Evolutionary conservation across 2,329 filamentous ascomycete species (phyloP), one percentile per base, ranked within the genome.

Genomic region (Xylaria polymorpha): DNA sequence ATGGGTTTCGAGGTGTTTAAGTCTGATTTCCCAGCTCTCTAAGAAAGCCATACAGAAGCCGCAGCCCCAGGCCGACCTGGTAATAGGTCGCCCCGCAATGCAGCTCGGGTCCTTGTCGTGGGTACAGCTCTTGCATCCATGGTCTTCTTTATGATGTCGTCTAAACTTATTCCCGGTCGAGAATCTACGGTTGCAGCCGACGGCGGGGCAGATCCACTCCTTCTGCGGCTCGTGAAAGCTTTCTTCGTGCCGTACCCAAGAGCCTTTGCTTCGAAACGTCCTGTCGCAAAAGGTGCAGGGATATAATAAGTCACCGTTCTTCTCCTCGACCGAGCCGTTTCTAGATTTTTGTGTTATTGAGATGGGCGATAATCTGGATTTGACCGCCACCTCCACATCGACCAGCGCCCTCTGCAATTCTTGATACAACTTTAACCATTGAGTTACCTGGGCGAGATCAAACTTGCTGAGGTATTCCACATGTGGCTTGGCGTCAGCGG

Each of bases 181-280:
- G 55, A 57, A 57, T 43, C n/a, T 57, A 6, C 55, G 37, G 14
- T 57, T 57, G 37, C 55, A 57, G 25, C 55, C 20, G 14, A 43
- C 14, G 20, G 55, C 35, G 12, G 55, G 35, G 20, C 55, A 43
- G 25, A 41, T 41, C 55, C 55, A 57, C 55, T 41, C 32, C 37
- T 57, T 29, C 15, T 57, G 55, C 37, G 20, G 55, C 37, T 57
- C 55, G 20, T 57, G 37, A 43, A 43, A 8, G 35, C 35, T 41
- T 57, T 20, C 55, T 57, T 57, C 55, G n/a, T 57, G 55, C 37
- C 32, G 53, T 41, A 56, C 35, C 53, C 53, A 56, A 22, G 32
- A 25, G 7, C 53, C 53, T 56, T 39, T 56, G 18, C 6, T 56
- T 25, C 41, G 8, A 25, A 41, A 22, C 35, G 53, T 15, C 53